Percentiles rank a stretch among this genome's conserved stretches.
Evolutionary conservation across 2,329 filamentous ascomycete genomes (phyloP).

Genomic region (Cytospora leucostoma): DNA sequence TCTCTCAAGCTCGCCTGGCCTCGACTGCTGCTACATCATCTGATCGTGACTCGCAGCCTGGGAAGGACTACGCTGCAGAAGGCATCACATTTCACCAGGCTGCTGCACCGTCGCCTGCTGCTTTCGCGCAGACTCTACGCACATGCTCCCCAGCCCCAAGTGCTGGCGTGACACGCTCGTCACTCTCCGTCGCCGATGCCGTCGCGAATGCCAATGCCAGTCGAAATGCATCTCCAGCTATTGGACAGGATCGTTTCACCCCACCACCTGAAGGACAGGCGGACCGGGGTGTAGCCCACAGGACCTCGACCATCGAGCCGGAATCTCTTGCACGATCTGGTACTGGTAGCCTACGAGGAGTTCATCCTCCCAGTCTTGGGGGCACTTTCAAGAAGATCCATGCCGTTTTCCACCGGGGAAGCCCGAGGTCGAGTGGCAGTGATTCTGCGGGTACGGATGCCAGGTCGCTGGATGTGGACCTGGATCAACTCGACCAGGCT

Average conservation of each 20-base stretch:
- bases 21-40: conserved; percentile 25
- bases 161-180: not conserved
- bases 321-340: conserved; percentile 23
- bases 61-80: conserved; percentile 25
- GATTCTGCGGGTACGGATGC: conserved; percentile 18
- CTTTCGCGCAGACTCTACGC: conserved; percentile 17
- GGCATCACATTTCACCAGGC: conserved; percentile 28
- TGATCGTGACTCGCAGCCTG: conserved; percentile 26
- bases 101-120: conserved; percentile 19
- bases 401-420: conserved; percentile 28
- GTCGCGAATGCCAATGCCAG: conserved; percentile 20
- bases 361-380: conserved; percentile 17
- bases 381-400: conserved; percentile 24
- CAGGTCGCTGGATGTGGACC: conserved; percentile 19
- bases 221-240: conserved; percentile 23
- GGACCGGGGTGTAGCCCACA: conserved; percentile 15
- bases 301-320: conserved; percentile 22
- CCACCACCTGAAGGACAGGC: conserved; percentile 22
- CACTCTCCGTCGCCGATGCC: conserved; percentile 14
- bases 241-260: conserved; percentile 22
- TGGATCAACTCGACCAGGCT: conserved; percentile 24
- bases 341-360: conserved; percentile 18
- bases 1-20: conserved; percentile 25
- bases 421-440: conserved; percentile 28
- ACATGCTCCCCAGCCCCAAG: conserved; percentile 27